Percentiles rank a stretch among this genome's conserved stretches.
Evolutionary conservation across 2,329 filamentous ascomycete species (phyloP).

Genomic region (Calonectria multiphialidica): DNA sequence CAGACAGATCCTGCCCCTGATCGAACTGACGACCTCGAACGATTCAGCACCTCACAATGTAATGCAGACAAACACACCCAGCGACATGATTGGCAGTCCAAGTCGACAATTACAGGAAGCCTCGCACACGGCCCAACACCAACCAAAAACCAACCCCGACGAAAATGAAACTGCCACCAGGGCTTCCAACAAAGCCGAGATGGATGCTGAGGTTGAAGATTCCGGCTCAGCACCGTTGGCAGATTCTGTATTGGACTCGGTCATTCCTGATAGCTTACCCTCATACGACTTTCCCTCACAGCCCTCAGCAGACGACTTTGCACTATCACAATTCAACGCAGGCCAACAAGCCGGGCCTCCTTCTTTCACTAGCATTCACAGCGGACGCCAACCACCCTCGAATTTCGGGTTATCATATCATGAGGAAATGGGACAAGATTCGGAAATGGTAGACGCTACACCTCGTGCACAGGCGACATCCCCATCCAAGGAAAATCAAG

Average conservation of each 20-base stretch:
- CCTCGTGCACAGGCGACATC: constrained; percentile 27
- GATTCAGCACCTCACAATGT: constrained; percentile 38
- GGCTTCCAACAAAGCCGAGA: background rate
- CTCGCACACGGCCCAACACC: background rate
- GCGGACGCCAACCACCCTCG: constrained; percentile 64
- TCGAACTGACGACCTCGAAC: constrained; percentile 34
- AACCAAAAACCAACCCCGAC: background rate
- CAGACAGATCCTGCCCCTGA: constrained; percentile 40
- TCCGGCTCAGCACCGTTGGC: constrained; percentile 1
- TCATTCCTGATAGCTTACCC: constrained; percentile 41
- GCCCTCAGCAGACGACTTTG: constrained; percentile 14
- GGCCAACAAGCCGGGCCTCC: constrained; percentile 31
- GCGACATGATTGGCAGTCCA: constrained; percentile 33
- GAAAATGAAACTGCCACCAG: background rate
- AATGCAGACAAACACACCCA: constrained; percentile 34
- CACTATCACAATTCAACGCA: background rate
- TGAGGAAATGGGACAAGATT: constrained; percentile 35
- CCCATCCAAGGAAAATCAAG: constrained; percentile 21
- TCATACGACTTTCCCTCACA: constrained; percentile 27
- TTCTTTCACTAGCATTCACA: constrained; percentile 55
- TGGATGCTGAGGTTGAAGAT: constrained; percentile 26
- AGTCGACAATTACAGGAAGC: constrained; percentile 35
- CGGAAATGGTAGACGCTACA: constrained; percentile 38
- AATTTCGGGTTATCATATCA: constrained; percentile 50
- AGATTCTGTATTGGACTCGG: constrained; percentile 24